phyloP scores from a whole-genome alignment of 2,329 filamentous ascomycete genomes.

The Chaetoscypha palmicola region DNA sequence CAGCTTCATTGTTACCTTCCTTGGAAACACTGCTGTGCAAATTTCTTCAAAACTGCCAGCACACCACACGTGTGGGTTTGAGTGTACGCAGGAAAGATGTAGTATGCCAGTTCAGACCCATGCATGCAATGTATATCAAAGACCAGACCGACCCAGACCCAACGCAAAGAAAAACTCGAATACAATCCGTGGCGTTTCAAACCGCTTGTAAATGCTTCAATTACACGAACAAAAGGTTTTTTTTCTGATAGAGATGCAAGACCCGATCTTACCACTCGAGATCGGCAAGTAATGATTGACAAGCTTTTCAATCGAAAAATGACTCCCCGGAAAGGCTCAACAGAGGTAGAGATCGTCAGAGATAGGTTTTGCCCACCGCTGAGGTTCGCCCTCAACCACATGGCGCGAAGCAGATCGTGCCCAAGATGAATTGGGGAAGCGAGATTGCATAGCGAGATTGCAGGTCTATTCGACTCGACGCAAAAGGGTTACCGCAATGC shows the following conservation, averaged over 20 bases:
- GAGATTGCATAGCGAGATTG: background rate
- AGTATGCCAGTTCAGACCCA: constrained; percentile 12
- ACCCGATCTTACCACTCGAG: too few relatives aligned
- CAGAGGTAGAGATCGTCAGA: constrained; percentile 2
- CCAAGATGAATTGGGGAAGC: background rate
- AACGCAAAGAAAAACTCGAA: constrained; percentile 11
- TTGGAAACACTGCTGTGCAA: constrained; percentile 4
- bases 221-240: constrained; percentile 22
- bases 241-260: constrained; percentile 10
- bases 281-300: constrained; percentile 10
- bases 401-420: too few relatives aligned
- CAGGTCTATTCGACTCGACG: too few relatives aligned
- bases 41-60: constrained; percentile 8
- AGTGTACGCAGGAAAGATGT: constrained; percentile 6
- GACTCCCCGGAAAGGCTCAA: background rate
- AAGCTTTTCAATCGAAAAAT: constrained; percentile 7
- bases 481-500: too few relatives aligned
- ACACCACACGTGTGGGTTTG: constrained; percentile 5
- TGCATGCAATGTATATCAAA: constrained; percentile 20
- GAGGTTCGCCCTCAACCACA: too few relatives aligned
- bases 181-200: constrained; percentile 12
- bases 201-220: constrained; percentile 28
- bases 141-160: constrained; percentile 15
- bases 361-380: constrained; percentile 1
- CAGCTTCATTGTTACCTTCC: too few relatives aligned